Evolutionary conservation across 495 filamentous ascomycete genomes (phyloP), one percentile per base, ranked within the genome.

Genomic region (Tuber umbilicatum): DNA sequence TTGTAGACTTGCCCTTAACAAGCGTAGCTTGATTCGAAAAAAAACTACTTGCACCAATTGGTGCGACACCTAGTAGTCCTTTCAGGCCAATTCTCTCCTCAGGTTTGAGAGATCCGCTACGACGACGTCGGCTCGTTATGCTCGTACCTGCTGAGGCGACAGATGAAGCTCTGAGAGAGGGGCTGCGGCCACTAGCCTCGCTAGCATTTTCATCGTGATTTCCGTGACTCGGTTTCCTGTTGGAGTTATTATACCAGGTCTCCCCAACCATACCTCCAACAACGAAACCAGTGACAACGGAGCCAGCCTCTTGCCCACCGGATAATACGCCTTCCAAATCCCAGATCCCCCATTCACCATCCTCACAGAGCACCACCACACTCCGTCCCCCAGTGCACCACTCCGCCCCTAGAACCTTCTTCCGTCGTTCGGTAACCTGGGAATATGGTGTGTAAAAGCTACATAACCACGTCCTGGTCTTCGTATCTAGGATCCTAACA

Each of bases 291-390:
- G 77, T 79, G 14, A 67, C 78, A 5, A 68, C 70, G 41, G 41
- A 70, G 12, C 41, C 69, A 14, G 78, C 77, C n/a, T 71, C 47
- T 2, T 79, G 70, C 1, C 55, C 17, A 9, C 72, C 74, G 0
- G 77, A 78, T 60, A 79, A 73, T 10, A 79, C 78, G 17, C 90
- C 89, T 79, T 93, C 89, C 42, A 94, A 85, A 84, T 96, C 93
- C 94, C 94, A 97, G 40, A 98, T 89, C 5, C 93, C 94, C 94
- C 94, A 98, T 84, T 96, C 91, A 0, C 93, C 94, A 82, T 97
- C 93, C 7, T 87, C 88, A 19, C 94, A 86, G 12, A 98, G 86
- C 6, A 89, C 88, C 76, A 97, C 85, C 50, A 97, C 86, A 19
- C 91, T 91, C 64, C 87, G 89, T 50, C 94, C 94, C 67, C 90